Base-by-base conservation (phyloP, 2,329 filamentous ascomycete genomes). In the Trichoderma afroharzianum region DNA sequence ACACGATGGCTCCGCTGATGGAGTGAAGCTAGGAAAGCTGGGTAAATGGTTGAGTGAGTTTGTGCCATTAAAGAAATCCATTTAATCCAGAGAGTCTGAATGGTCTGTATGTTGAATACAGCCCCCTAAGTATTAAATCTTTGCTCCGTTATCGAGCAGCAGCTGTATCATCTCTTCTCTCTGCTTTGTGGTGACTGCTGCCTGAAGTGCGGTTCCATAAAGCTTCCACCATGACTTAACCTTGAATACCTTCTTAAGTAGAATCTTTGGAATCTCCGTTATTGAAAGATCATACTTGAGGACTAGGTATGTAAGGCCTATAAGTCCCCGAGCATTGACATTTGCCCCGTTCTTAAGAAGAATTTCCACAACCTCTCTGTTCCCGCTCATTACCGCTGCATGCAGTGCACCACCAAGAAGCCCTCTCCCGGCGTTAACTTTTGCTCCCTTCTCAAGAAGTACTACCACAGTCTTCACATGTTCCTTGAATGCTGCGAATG, bases 1-100 rank as follows among this genome's bases (percentile, higher is more conserved):
- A 59, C 57, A 59, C 18, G 28, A 58, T 21, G 18, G 0, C 28
- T 33, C 43, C 43, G 43, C 43, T 12, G n/a, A 11, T 1, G 4
- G 1, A 50, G 1, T 14, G 18, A 33, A 5, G 57, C 15, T 24
- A 24, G 8, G 18, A 21, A 58, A 12, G 2, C 1, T 58, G 28
- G n/a, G 12, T n/a, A n/a, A 15, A 55, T 28, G 1, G 24, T 18
- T 15, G 24, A 59, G 3, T 14, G 15, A 9, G 18, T 59, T n/a
- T 21, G 1, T 2, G 6, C 6, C 3, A n/a, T 32, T 6, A 2
- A 2, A 58, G 5, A 18, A 3, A 1, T 12, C 3, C 2, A n/a
- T 47, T 21, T 47, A 6, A 47, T 9, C 1, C 3, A 1, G 6
- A 47, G 8, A 8, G 8, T 15, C 15, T 11, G 18, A 47, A 21